These are phyloP conservation scores for Dichotomocladium elegans DNA, from an alignment of 371 early-diverging fungal species.

Conservation along the genomic window DNA sequence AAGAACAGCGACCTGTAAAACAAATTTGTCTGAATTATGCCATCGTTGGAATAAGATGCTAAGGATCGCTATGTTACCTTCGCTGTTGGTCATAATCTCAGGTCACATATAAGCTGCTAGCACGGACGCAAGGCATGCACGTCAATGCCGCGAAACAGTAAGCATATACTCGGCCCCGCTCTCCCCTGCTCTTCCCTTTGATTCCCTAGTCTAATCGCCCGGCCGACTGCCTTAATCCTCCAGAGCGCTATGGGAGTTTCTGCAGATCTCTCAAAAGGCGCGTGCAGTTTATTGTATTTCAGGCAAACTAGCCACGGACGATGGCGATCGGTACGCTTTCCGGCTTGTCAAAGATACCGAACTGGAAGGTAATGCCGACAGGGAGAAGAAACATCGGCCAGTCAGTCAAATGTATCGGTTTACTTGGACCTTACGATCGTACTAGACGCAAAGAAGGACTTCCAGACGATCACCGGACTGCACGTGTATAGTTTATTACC, in stretches of 20 bases:
- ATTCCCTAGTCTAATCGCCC: too few species aligned
- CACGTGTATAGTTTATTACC: constrained; percentile 13
- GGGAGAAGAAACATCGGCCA: too few species aligned
- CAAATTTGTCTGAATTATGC: not conserved
- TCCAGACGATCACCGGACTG: constrained; percentile 5
- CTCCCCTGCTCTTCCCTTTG: not conserved
- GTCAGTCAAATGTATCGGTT: too few species aligned
- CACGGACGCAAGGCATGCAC: constrained; percentile 5
- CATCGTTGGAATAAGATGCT: too few species aligned
- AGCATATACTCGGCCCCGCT: not conserved
- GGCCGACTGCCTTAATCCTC: not conserved
- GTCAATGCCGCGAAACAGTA: constrained; percentile 17
- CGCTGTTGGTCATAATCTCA: not conserved
- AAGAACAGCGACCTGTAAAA: constrained; percentile 13
- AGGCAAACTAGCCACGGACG: not conserved
- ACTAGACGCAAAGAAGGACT: constrained; percentile 9
- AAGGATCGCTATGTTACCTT: too few species aligned
- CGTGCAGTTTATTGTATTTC: constrained; percentile 8
- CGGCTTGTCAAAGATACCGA: constrained; percentile 5
- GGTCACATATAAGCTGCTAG: constrained; percentile 9
- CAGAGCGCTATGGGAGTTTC: constrained; percentile 11
- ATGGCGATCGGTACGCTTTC: not conserved
- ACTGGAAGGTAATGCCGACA: constrained; percentile 17
- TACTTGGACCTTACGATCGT: too few species aligned
- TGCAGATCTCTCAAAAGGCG: not conserved